Evolutionary conservation across 1,139 yeast species (phyloP), one percentile per base, ranked within the genome.

Genomic region (Pichia sp.): DNA sequence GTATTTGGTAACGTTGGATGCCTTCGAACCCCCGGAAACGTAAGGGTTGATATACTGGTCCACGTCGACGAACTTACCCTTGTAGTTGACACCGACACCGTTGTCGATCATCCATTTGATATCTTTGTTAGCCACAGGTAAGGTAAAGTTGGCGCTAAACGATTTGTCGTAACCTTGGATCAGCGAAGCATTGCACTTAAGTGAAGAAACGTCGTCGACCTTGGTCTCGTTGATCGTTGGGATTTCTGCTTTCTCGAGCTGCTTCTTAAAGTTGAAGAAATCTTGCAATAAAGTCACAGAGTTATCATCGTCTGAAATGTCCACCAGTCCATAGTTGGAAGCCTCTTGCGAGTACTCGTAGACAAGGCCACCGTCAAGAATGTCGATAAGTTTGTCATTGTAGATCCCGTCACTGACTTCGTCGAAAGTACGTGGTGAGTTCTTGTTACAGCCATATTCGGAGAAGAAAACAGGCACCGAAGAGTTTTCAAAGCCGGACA

Each of bases 391-490:
- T 16, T 45, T 30, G 3, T 80, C 79, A 57, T 19, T 19, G 23
- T 71, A 84, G 44, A 82, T 66, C 48, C 82, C 84, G 47, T 78
- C 78, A 65, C 85, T 82, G 64, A 79, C 92, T 80, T 82, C 95
- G 57, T 79, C 78, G 69, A 85, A 85, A 54, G 81, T 75, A 76
- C 92, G 80, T 66, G 90, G 90, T 32, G 72, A 61, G 16, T 74
- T 74, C n/a, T 70, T 75, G 67, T 82, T 84, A 72, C 90, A 85
- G 4, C 99, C 99, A 70, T 82, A 93, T 75, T 93, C 99, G 3
- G 97, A 89, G 58, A 93, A 81, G 70, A 93, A 85, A 0, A 93
- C 77, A 1, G 99, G 99, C 59, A 82, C 80, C 1, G 89, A 72
- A 65, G 81, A 89, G 49, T 79, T 78, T 42, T 72, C 67, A 67